These are phyloP conservation scores for Podaxis sp. DNA, from an alignment of 768 basidiomycete species.

Conservation along the genomic window DNA sequence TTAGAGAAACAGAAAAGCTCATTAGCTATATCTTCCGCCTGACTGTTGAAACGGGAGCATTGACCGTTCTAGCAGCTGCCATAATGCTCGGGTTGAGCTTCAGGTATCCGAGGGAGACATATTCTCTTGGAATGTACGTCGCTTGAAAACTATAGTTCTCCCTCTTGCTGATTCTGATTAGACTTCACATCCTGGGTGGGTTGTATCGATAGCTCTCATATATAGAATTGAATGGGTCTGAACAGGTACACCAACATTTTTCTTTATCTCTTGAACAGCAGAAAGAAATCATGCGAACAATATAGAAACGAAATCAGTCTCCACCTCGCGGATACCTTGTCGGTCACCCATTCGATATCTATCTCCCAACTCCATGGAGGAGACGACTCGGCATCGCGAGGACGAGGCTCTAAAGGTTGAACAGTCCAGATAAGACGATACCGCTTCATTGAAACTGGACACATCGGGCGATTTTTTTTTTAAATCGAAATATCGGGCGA, in stretches of 20 bases:
- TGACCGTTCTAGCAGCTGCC: background rate
- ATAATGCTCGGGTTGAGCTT: background rate
- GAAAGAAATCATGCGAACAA: background rate
- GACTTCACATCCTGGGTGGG: constrained; percentile 1
- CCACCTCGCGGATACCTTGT: background rate
- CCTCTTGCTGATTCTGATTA: background rate
- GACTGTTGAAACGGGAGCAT: background rate
- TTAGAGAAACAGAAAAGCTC: background rate
- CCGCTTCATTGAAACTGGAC: background rate
- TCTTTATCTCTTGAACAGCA: background rate
- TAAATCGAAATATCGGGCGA: too few species aligned
- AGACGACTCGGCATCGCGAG: background rate
- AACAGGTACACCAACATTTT: background rate
- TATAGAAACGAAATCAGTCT: too few species aligned
- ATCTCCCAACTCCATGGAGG: background rate
- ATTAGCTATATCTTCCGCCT: background rate
- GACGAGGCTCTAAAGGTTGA: background rate
- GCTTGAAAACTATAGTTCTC: too few species aligned
- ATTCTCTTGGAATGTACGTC: background rate
- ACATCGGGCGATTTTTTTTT: too few species aligned
- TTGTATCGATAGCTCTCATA: background rate
- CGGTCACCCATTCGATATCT: background rate
- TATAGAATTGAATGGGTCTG: background rate
- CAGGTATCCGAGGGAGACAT: background rate
- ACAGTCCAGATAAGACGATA: background rate